Evolutionary conservation across 2,329 filamentous ascomycete genomes (phyloP).

Genomic region (Monosporascus sp.): DNA sequence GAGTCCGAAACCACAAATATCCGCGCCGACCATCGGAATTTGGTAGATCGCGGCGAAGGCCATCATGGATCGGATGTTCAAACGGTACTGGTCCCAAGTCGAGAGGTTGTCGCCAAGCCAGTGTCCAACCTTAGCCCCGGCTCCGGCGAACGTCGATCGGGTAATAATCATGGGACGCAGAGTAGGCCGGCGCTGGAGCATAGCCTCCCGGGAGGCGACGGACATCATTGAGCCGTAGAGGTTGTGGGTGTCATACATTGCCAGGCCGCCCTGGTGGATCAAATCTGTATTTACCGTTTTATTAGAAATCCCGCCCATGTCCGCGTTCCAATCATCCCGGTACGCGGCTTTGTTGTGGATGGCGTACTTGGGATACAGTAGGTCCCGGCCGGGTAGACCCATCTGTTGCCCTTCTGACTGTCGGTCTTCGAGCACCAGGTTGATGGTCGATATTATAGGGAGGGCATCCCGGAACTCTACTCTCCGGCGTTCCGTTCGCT

Average conservation of each 20-base stretch:
- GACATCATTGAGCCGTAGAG: slow-evolving; percentile 76
- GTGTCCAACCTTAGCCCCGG: slow-evolving; percentile 58
- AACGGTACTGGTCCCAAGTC: slow-evolving; percentile 53
- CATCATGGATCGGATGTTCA: slow-evolving; percentile 54
- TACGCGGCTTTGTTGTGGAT: slow-evolving; percentile 58
- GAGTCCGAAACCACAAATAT: slow-evolving; percentile 71
- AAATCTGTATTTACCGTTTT: slow-evolving; percentile 63
- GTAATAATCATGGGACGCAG: slow-evolving; percentile 68
- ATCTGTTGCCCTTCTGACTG: slow-evolving; percentile 35
- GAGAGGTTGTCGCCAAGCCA: slow-evolving; percentile 57
- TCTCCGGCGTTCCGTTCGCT: slow-evolving; percentile 17
- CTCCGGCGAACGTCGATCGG: slow-evolving; percentile 69
- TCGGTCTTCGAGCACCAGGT: slow-evolving; percentile 13
- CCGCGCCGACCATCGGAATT: slow-evolving; percentile 63
- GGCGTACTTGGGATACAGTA: slow-evolving; percentile 59
- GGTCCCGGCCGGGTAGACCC: slow-evolving; percentile 58
- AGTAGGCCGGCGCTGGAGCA: slow-evolving; percentile 59
- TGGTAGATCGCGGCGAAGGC: slow-evolving; percentile 62
- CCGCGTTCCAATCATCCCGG: slow-evolving; percentile 34
- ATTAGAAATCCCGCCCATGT: slow-evolving; percentile 44
- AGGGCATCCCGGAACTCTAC: slow-evolving; percentile 20
- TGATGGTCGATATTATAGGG: slow-evolving; percentile 20
- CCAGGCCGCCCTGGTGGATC: slow-evolving; percentile 60
- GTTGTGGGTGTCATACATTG: slow-evolving; percentile 73
- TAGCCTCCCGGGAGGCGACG: slow-evolving; percentile 55